These are phyloP conservation scores for Liquidambar formosana DNA, from an alignment of 164 flowering plant genomes.

Conservation along the genomic window DNA sequence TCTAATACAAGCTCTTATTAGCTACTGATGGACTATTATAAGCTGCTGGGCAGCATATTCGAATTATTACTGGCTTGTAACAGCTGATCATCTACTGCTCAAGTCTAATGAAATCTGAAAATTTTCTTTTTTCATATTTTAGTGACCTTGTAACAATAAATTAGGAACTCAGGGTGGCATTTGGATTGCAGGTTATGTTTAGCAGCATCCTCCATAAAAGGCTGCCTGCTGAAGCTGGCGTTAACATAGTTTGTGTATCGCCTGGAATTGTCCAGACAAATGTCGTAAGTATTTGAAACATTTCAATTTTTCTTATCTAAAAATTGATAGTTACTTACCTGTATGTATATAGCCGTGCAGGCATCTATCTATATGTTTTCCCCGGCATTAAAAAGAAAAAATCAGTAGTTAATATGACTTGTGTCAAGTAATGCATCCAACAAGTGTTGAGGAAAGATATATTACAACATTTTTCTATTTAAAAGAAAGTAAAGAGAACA, in stretches of 20 bases:
- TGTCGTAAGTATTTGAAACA: slow-evolving; percentile 66
- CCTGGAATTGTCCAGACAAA: slow-evolving; percentile 95
- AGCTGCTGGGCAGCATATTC: no score
- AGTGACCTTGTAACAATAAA: not conserved
- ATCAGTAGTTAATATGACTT: not conserved
- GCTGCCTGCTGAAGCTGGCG: slow-evolving; percentile 89
- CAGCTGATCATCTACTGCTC: no score
- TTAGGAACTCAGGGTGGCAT: not conserved
- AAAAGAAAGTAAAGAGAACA: not conserved
- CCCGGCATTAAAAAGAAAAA: not conserved
- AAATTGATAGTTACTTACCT: not conserved
- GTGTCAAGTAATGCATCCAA: not conserved
- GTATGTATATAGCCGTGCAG: no score
- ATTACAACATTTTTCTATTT: no score
- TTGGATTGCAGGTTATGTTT: slow-evolving; percentile 81
- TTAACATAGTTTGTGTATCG: slow-evolving; percentile 80
- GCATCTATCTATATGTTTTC: not conserved
- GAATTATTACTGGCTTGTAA: no score
- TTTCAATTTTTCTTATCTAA: not conserved
- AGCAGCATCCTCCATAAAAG: slow-evolving; percentile 80
- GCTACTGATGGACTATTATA: no score
- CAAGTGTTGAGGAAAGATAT: not conserved
- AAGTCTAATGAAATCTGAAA: not conserved
- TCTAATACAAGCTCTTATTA: no score
- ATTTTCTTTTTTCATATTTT: not conserved